phyloP scores from a whole-genome alignment of 306 rosid species.

The Quercus suber region DNA sequence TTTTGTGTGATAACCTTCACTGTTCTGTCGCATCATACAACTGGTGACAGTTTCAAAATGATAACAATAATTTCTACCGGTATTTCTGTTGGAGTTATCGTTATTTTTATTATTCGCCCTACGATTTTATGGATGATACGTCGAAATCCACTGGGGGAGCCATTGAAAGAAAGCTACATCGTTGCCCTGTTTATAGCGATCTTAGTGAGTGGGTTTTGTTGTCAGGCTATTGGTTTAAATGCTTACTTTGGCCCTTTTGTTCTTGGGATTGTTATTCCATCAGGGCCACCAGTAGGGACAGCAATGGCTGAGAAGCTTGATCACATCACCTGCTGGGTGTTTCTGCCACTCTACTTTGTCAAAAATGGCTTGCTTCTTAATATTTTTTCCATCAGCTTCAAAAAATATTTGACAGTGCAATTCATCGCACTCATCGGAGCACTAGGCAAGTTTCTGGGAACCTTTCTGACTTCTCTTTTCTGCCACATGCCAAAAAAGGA shows the following conservation, averaged over 20 bases:
- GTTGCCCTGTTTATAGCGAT: conserved; percentile 14
- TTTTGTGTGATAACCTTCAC: not conserved
- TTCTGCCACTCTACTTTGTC: conserved; percentile 33
- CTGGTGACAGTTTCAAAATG: not conserved
- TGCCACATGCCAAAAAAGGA: conserved; percentile 23
- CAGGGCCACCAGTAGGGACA: conserved; percentile 31
- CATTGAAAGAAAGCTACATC: conserved; percentile 12
- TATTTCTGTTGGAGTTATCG: not conserved
- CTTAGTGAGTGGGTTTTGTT: conserved; percentile 20
- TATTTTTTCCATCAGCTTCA: not conserved
- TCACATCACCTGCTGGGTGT: conserved; percentile 22
- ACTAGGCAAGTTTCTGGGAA: conserved; percentile 28
- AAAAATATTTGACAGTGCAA: conserved; percentile 2
- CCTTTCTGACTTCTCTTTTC: conserved; percentile 2
- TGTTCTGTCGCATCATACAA: not conserved
- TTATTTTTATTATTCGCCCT: conserved; percentile 16
- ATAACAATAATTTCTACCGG: not conserved
- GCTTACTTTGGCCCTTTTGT: conserved; percentile 27
- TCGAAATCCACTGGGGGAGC: conserved; percentile 12
- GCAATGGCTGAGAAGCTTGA: conserved; percentile 27
- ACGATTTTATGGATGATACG: conserved; percentile 20
- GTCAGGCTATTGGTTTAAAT: conserved; percentile 23
- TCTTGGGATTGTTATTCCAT: conserved; percentile 31
- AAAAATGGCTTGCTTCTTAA: conserved; percentile 22
- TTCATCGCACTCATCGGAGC: conserved; percentile 16